Conservation (phyloP, 495 filamentous ascomycete species). For the Podospora didyma region DNA sequence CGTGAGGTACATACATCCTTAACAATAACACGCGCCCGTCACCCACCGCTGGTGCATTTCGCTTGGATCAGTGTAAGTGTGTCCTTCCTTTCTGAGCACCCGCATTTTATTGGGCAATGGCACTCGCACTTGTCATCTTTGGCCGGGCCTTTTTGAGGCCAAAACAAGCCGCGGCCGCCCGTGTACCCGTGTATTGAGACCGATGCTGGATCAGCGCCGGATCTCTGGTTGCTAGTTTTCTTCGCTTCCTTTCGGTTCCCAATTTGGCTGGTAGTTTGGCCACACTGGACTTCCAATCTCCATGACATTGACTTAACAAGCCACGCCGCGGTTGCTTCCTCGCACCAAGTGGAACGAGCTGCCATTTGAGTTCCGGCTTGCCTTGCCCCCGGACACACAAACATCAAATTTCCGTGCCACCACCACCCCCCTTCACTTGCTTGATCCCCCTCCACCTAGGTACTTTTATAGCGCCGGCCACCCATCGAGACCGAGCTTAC, state of each 20-base stretch:
- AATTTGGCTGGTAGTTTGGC: constrained; percentile 1
- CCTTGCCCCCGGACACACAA: constrained; percentile 3
- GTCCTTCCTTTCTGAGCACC: constrained; percentile 1
- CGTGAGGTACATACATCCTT: background rate
- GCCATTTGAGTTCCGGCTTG: background rate
- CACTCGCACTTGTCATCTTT: background rate
- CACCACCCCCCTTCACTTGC: constrained; percentile 10
- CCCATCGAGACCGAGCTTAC: constrained; percentile 20
- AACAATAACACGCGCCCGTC: background rate
- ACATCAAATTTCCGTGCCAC: constrained; percentile 26
- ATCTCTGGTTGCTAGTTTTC: constrained; percentile 4
- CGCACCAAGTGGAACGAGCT: constrained; percentile 14
- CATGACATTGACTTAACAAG: constrained; percentile 4
- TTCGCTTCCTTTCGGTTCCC: background rate
- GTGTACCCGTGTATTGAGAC: background rate
- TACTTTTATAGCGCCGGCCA: constrained; percentile 23
- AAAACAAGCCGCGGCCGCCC: too few relatives aligned
- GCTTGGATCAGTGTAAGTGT: constrained; percentile 4
- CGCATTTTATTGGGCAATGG: constrained; percentile 11
- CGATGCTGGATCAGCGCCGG: constrained; percentile 4
- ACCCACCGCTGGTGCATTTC: background rate
- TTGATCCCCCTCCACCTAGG: constrained; percentile 9
- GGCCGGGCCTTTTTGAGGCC: background rate
- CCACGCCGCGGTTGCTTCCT: constrained; percentile 3
- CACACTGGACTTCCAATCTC: background rate